A percentile compares a stretch with the other conserved stretches of the same genome.
Conservation (phyloP, 805 yeast species). For the Teunomyces funiuensis region DNA sequence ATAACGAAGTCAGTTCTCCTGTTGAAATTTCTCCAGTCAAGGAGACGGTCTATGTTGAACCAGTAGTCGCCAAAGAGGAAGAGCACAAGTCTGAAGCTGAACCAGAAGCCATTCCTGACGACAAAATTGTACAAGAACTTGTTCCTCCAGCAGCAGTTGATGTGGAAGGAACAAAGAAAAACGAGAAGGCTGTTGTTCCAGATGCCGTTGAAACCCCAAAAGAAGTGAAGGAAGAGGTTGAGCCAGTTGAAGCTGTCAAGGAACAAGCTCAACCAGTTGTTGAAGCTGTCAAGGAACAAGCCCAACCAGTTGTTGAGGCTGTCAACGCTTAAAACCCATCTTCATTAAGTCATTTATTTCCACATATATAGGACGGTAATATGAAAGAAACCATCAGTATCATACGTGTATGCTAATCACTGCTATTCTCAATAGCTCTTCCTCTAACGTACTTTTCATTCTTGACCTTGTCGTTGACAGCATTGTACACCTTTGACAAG, state of each 20-base stretch:
- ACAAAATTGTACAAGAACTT: constrained; percentile 2
- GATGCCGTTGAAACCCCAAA: constrained; percentile 1
- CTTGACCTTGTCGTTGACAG: constrained; percentile 48
- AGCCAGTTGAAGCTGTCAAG: constrained; percentile 13
- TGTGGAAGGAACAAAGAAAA: constrained; percentile 11
- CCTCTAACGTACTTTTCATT: constrained; percentile 59
- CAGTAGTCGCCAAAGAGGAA: constrained; percentile 8
- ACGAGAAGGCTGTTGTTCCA: constrained; percentile 7
- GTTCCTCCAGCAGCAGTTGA: constrained; percentile 16
- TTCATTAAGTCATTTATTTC: constrained; percentile 2
- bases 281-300: constrained; percentile 7
- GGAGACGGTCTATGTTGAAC: constrained; percentile 21
- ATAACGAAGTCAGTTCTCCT: constrained; percentile 14
- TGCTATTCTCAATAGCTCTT: constrained; percentile 48
- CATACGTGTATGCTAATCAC: constrained; percentile 1
- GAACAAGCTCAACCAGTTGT: not conserved
- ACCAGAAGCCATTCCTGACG: not conserved
- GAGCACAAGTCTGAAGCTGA: not conserved
- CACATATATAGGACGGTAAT: constrained; percentile 3
- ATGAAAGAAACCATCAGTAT: not conserved
- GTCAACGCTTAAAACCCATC: too few species aligned
- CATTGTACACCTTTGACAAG: constrained; percentile 9
- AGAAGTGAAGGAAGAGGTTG: constrained; percentile 8
- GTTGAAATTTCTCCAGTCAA: constrained; percentile 22
- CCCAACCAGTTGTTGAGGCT: constrained; percentile 3